Evolutionary conservation across 1,284 basidiomycete genomes (phyloP), one percentile per base, ranked within the genome.

Genomic region (Rhodotorula sp.): DNA sequence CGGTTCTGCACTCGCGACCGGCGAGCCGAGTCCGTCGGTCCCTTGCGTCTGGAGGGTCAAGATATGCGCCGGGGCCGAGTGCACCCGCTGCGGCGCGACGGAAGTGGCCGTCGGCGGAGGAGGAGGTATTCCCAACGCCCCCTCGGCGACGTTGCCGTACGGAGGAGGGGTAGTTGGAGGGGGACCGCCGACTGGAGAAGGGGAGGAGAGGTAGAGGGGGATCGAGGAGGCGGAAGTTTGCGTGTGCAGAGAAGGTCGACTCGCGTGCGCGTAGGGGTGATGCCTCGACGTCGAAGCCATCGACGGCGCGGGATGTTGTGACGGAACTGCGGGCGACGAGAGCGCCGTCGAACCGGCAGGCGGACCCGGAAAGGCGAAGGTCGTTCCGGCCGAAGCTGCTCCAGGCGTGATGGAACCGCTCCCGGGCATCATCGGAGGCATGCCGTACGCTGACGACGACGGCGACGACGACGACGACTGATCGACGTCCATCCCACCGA

Each of bases 261-360:
- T 64, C 4, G 75, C 68, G 59, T 76, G 75, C 3, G 75, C 75
- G 69, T 76, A 76, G 5, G 75, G 75, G 43, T 76, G 75, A 60
- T 76, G 75, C 12, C 75, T 61, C 31, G 68, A 70, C 5, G 64
- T 29, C 1, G 61, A 43, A 3, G 65, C 34, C 46, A 59, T 47
- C 15, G 65, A n/a, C 1, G 69, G 58, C 1, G 70, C 67, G 12
- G 72, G 70, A n/a, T 70, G 39, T 43, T 43, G 69, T 0, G 74
- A 62, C 1, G 67, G 66, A 18, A 26, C 20, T 70, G 64, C 6
- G 67, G 63, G n/a, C 6, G 63, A 16, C 6, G 43, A 64, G 60
- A 12, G 15, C 39, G 29, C 47, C 10, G 49, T 18, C 18, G 49
- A 23, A 23, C 49, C 49, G 20, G 49, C 18, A 51, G 49, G 49